Percentiles rank a stretch among this genome's conserved stretches.
Conservation (phyloP, 2,329 filamentous ascomycete species). For the Epicoccum sorghinum region DNA sequence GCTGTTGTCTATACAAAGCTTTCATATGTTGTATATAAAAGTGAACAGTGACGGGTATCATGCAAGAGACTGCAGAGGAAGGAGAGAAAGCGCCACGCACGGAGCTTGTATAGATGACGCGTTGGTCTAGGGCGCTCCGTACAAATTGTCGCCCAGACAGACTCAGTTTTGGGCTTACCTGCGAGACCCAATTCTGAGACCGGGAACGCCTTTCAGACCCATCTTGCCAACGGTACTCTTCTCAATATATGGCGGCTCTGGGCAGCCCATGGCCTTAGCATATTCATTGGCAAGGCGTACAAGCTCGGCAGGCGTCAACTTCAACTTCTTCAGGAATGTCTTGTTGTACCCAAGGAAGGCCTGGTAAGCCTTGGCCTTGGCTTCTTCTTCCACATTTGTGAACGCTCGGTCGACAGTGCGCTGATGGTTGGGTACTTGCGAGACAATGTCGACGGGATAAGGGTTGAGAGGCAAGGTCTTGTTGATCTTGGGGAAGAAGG, state of each 20-base stretch:
- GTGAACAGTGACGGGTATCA: constrained; percentile 13
- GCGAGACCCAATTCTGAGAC: constrained; percentile 44
- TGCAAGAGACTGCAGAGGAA: constrained; percentile 15
- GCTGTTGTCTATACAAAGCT: background rate
- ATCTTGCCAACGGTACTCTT: constrained; percentile 55
- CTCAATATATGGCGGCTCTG: constrained; percentile 54
- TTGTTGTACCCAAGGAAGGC: constrained; percentile 57
- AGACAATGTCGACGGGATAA: constrained; percentile 53
- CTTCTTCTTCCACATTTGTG: constrained; percentile 45
- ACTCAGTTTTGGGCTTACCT: constrained; percentile 15
- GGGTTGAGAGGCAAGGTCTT: constrained; percentile 58
- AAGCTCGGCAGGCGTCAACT: constrained; percentile 46
- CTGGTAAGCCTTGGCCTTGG: constrained; percentile 54
- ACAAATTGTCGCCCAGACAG: constrained; percentile 8
- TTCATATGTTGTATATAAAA: too few relatives aligned
- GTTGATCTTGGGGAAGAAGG: constrained; percentile 58
- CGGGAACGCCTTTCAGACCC: constrained; percentile 54
- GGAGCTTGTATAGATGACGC: background rate
- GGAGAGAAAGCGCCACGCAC: background rate
- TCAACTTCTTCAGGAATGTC: constrained; percentile 52
- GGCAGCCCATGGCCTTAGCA: constrained; percentile 51
- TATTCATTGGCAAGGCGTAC: constrained; percentile 54
- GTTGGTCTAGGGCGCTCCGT: background rate
- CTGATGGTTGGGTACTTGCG: constrained; percentile 41
- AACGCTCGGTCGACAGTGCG: constrained; percentile 44